Base-by-base conservation (phyloP, 306 rosid genomes). In the Datisca glomerata region DNA sequence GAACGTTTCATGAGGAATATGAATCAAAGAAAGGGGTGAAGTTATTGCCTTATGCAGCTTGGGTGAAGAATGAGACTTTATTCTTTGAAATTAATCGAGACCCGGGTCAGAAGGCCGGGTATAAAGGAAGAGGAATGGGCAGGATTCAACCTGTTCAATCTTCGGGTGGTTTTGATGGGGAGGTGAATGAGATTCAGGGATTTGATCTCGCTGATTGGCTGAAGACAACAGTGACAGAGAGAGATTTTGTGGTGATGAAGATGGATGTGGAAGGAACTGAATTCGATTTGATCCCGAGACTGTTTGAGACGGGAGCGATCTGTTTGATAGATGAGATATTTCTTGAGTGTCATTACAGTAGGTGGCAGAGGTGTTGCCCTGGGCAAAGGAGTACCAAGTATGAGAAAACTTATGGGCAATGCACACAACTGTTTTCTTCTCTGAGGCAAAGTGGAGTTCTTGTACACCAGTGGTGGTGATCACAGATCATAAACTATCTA, bases 261-360 rank as follows among this genome's bases (percentile, higher is more conserved):
- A 84, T 89, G 98, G 98, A 89, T 56, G 95, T 89, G 40, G 98
- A 89, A 61, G 95, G 98, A 56, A 80, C 98, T 0, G 98, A 84
- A 24, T 84, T 89, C 8, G 91, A 89, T 56, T 64, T 89, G 63
- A 84, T 84, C 47, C 95, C 98, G 0, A 75, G 79, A 43, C 57
- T 89, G 66, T 63, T 79, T 18, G 78, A 89, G 57, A 77, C 95
- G 0, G 98, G 98, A 29, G 95, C 98, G 1, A 83, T 89, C 6
- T 89, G 95, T 60, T 58, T 83, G 84, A 61, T 89, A 4, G 98
- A 89, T 7, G 98, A 89, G 80, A 49, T 89, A 43, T 84, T 89
- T 56, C 95, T 89, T 2, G 98, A 89, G 51, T 89, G 98, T 43
- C 98, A 89, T 68, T 89, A 89, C 64, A 89, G 68, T 61, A 58